Evolutionary conservation across 176 grass and related monocot species (phyloP).

Genomic region (Chrysopogon serrulatus): DNA sequence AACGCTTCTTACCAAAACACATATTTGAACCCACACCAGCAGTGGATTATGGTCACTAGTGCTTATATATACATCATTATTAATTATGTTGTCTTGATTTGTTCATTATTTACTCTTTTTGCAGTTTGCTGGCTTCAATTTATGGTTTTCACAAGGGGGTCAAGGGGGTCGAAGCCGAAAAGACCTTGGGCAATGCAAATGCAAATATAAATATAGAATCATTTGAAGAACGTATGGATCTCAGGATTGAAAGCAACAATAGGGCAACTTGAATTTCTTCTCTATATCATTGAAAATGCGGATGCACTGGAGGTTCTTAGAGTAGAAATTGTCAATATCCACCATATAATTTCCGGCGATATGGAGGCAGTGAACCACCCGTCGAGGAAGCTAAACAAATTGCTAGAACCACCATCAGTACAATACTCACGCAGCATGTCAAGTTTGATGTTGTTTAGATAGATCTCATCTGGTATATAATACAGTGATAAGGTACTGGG

Average conservation of each 20-base stretch:
- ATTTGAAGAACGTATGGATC: neutral
- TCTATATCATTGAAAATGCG: neutral
- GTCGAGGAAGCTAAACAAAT: neutral
- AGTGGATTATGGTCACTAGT: too few species aligned
- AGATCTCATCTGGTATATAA: too few species aligned
- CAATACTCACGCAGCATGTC: neutral
- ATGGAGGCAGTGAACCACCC: neutral
- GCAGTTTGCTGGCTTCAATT: neutral
- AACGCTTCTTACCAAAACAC: too few species aligned
- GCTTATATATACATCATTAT: neutral
- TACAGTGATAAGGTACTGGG: too few species aligned
- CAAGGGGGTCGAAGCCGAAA: neutral
- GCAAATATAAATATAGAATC: neutral
- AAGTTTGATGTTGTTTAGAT: neutral
- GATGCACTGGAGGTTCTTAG: neutral
- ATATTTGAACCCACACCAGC: too few species aligned
- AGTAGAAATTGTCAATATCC: neutral
- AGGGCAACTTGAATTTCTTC: constrained; percentile 8
- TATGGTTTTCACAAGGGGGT: neutral
- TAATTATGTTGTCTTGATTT: neutral
- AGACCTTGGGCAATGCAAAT: neutral
- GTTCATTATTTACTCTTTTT: neutral
- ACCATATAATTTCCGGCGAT: neutral
- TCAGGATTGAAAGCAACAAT: neutral
- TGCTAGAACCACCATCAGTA: neutral